Evolutionary conservation across 176 grass and related monocot genomes (phyloP).

Genomic region (Pontederia crassipes): DNA sequence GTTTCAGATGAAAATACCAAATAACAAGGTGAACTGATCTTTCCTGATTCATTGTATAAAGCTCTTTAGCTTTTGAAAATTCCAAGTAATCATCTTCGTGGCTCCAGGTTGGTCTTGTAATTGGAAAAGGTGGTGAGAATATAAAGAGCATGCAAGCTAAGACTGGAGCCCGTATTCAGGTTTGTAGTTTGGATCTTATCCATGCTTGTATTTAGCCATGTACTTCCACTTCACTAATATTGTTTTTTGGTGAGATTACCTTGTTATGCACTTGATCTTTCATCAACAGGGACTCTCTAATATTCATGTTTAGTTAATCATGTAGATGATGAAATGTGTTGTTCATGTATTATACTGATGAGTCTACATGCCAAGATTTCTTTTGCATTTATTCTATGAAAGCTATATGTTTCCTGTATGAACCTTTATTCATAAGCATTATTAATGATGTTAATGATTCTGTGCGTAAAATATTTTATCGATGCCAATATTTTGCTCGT

Average conservation of each 20-base stretch:
- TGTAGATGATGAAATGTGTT: no score
- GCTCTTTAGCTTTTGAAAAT: neutral
- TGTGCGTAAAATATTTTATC: no score
- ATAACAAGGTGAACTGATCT: conserved; percentile 54
- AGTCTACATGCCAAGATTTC: no score
- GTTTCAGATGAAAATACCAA: conserved; percentile 86
- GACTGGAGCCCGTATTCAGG: conserved; percentile 86
- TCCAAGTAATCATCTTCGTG: neutral
- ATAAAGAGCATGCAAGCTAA: conserved; percentile 94
- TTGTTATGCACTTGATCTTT: neutral
- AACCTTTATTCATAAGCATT: no score
- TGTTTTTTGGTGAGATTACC: neutral
- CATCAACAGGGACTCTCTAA: neutral
- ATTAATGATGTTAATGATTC: no score
- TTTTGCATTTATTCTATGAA: no score
- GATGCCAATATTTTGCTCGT: no score
- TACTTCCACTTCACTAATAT: neutral
- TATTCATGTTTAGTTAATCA: no score
- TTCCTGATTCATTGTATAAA: conserved; percentile 1
- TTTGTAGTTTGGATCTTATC: conserved; percentile 13
- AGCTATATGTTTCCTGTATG: no score
- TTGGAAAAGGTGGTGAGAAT: conserved; percentile 90
- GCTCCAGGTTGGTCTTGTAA: conserved; percentile 79
- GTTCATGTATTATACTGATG: no score
- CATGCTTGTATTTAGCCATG: neutral